Evolutionary conservation across 2,329 filamentous ascomycete species (phyloP), one percentile per base, ranked within the genome.

Genomic region (Ascochyta rabiei): DNA sequence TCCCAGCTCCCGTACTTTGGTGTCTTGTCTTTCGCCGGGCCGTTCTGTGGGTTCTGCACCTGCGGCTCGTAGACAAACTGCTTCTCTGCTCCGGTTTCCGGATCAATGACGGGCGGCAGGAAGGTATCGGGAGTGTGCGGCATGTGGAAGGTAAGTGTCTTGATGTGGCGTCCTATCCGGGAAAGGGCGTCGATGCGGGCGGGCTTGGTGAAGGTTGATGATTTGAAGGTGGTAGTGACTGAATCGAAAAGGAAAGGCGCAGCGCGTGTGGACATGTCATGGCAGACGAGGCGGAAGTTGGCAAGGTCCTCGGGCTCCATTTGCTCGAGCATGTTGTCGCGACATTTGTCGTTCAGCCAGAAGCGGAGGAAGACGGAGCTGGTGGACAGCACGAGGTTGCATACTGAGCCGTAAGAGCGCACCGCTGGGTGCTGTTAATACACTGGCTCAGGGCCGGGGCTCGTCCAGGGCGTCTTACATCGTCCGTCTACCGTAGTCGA

Each of bases 31-130:
- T 86, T 77, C 40, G 84, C 49, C 81, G 85, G 60, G 23, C 66
- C 60, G 26, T 82, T 82, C 70, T 85, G 84, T 35, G 86, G 86
- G 2, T 84, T 66, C 37, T 77, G 71, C 8, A 80, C 85, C 68
- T 91, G 88, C 15, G 92, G 91, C 52, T 86, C 89, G 77, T 96
- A 96, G 43, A 92, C 79, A 75, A 96, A 96, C 64, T 81, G 85
- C 69, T 91, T 85, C 79, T 96, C 90, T 59, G 86, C 85, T 38
- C 91, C 91, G 9, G 87, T 91, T 59, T 82, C 74, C 3, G 90
- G 89, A 70, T 96, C 88, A 34, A 96, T 82, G 40, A 96, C 82
- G n/a, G 91, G 91, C 15, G 91, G 89, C 8, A 96, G 81, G 70
- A 93, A 93, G 37, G 90, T 95, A 48, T 89, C 84, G n/a, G 84